These are phyloP conservation scores for Olyra latifolia DNA, from an alignment of 176 grass and related monocot genomes.

Conservation along the genomic window DNA sequence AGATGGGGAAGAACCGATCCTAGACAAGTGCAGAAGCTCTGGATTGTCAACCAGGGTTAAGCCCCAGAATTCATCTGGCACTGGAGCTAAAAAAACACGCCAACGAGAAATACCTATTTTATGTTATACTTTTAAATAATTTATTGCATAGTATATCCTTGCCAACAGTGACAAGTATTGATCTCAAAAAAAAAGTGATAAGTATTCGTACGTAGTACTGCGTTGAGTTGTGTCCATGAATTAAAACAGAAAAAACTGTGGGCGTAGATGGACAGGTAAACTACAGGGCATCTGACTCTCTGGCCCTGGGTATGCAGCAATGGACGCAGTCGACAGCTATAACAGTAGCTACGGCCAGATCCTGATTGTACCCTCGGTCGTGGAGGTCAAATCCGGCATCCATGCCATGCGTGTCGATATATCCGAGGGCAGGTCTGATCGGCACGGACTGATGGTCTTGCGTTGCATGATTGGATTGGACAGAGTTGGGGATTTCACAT, in stretches of 20 bases:
- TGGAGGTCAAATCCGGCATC: slow-evolving; percentile 5
- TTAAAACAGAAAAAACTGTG: slow-evolving; percentile 1
- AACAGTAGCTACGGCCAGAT: background rate
- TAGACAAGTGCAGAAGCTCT: too few species aligned
- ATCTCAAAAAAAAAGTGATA: too few species aligned
- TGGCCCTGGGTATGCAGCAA: background rate
- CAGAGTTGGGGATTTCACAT: background rate
- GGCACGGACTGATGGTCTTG: background rate
- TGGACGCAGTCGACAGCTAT: background rate
- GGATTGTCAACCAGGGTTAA: too few species aligned
- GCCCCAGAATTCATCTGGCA: too few species aligned
- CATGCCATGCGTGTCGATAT: background rate
- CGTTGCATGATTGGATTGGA: background rate
- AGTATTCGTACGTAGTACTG: too few species aligned
- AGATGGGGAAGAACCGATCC: too few species aligned
- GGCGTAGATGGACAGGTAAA: slow-evolving; percentile 9
- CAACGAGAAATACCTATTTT: too few species aligned
- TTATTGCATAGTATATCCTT: too few species aligned
- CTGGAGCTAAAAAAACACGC: too few species aligned
- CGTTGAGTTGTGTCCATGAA: too few species aligned
- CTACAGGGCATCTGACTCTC: background rate
- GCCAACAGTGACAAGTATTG: too few species aligned
- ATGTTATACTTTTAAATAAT: too few species aligned
- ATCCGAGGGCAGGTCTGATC: background rate
- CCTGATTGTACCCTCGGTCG: background rate